A percentile compares a stretch with the other conserved stretches of the same genome.
phyloP scores from a whole-genome alignment of 75 land plant species.

The Ceratopteris richardii region DNA sequence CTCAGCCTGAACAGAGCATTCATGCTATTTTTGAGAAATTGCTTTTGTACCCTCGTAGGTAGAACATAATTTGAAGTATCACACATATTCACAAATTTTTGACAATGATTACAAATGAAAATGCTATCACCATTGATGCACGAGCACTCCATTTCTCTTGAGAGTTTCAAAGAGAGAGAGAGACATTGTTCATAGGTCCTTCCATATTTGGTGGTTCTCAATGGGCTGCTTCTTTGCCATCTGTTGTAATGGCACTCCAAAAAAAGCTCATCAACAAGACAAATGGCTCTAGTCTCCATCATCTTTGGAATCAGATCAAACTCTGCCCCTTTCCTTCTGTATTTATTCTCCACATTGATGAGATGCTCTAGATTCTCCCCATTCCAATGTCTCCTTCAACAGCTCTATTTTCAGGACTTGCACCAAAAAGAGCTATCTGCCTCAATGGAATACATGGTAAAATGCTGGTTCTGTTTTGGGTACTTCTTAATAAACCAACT shows the following conservation, averaged over 20 bases:
- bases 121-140: slow-evolving; percentile 95
- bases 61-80: too few relatives aligned
- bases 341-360: neutral
- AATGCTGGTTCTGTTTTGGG: slow-evolving; percentile 65
- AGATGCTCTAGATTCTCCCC: slow-evolving; percentile 36
- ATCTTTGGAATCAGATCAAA: slow-evolving; percentile 66
- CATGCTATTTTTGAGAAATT: too few relatives aligned
- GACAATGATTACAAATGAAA: too few relatives aligned
- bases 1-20: too few relatives aligned
- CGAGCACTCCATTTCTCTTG: slow-evolving; percentile 64
- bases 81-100: too few relatives aligned
- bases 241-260: slow-evolving; percentile 87
- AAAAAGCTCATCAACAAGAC: slow-evolving; percentile 82
- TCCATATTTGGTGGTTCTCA: slow-evolving; percentile 56
- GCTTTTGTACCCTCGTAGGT: too few relatives aligned
- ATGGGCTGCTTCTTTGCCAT: slow-evolving; percentile 75
- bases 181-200: slow-evolving; percentile 66
- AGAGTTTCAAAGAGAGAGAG: slow-evolving; percentile 56
- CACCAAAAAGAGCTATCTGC: slow-evolving; percentile 67
- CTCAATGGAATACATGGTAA: too few relatives aligned
- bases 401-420: slow-evolving; percentile 28
- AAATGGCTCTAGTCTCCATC: slow-evolving; percentile 71
- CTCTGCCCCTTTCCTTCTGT: slow-evolving; percentile 51
- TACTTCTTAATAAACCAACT: too few relatives aligned
- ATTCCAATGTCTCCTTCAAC: slow-evolving; percentile 31